Evolutionary conservation across 192 early-diverging fungal species (phyloP).

Genomic region (Podila horticola): DNA sequence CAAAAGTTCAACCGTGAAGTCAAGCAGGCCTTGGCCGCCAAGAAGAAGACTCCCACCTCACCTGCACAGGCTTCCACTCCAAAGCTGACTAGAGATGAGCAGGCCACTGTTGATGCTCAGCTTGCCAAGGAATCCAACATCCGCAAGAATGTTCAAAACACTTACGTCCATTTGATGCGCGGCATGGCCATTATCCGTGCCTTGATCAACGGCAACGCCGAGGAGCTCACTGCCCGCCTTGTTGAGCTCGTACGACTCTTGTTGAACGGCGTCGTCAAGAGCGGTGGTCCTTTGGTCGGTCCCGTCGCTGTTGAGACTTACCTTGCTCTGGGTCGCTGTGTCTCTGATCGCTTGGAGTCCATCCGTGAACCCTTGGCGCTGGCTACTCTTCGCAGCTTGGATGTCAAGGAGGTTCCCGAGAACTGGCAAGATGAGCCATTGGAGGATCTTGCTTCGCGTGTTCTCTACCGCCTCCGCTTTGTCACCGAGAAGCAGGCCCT

Average conservation of each 20-base stretch:
- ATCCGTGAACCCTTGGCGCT: slow-evolving; percentile 57
- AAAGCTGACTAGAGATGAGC: slow-evolving; percentile 81
- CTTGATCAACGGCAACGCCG: slow-evolving; percentile 66
- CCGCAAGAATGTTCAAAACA: slow-evolving; percentile 69
- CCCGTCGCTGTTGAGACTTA: slow-evolving; percentile 67
- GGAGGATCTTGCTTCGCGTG: slow-evolving; percentile 63
- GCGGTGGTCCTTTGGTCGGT: slow-evolving; percentile 68
- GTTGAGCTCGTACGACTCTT: slow-evolving; percentile 64
- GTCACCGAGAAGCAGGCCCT: slow-evolving; percentile 65
- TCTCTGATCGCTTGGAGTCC: slow-evolving; percentile 51
- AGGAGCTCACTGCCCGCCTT: slow-evolving; percentile 66
- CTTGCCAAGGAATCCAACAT: slow-evolving; percentile 76
- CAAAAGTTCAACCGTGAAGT: slow-evolving; percentile 85
- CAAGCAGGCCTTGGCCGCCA: slow-evolving; percentile 72
- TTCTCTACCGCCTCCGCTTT: slow-evolving; percentile 75
- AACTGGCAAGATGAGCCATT: slow-evolving; percentile 60
- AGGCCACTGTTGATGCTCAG: slow-evolving; percentile 76
- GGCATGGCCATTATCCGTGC: slow-evolving; percentile 76
- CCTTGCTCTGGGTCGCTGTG: slow-evolving; percentile 57
- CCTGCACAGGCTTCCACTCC: slow-evolving; percentile 21
- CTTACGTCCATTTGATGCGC: slow-evolving; percentile 60
- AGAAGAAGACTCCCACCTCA: slow-evolving; percentile 63
- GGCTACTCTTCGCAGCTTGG: slow-evolving; percentile 60
- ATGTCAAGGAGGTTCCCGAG: slow-evolving; percentile 55
- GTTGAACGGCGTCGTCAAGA: slow-evolving; percentile 58